Evolutionary conservation across 352 stramenopile species (phyloP).

Genomic region (Phytopythium ostracodes): DNA sequence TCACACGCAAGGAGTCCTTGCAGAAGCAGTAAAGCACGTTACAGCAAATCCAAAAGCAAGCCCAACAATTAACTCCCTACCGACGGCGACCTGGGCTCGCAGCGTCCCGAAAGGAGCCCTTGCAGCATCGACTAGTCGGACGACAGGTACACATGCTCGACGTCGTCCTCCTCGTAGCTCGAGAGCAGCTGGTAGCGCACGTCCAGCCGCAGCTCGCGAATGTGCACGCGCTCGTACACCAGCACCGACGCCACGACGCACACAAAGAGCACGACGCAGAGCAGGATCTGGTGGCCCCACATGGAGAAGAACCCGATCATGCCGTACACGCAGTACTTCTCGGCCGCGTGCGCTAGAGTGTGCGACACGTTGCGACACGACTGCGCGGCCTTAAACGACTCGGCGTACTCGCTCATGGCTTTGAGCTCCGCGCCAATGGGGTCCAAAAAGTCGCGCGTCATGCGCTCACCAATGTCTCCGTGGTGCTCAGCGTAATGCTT

Average conservation of each 20-base stretch:
- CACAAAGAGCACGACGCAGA: constrained; percentile 76
- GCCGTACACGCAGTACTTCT: constrained; percentile 72
- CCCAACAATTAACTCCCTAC: not conserved
- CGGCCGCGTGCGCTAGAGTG: constrained; percentile 41
- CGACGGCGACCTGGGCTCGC: not conserved
- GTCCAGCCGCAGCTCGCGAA: constrained; percentile 49
- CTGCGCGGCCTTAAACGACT: constrained; percentile 39
- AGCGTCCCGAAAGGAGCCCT: not conserved
- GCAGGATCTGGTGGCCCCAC: constrained; percentile 80
- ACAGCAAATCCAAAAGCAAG: not conserved
- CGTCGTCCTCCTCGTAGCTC: constrained; percentile 75
- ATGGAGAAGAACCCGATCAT: constrained; percentile 83
- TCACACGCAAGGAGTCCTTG: not conserved
- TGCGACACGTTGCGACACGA: constrained; percentile 42
- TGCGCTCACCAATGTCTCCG: constrained; percentile 43
- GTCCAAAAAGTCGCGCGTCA: constrained; percentile 73
- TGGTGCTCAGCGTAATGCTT: constrained; percentile 47
- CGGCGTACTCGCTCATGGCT: constrained; percentile 22
- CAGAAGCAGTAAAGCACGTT: not conserved
- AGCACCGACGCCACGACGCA: constrained; percentile 65
- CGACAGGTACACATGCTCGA: constrained; percentile 79
- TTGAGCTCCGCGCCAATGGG: constrained; percentile 53
- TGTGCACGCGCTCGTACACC: constrained; percentile 75
- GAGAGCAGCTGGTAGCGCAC: constrained; percentile 73
- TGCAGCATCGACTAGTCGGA: constrained; percentile 30